phyloP scores from a whole-genome alignment of 2,329 filamentous ascomycete species.

The Ascochyta viciae-villosae region DNA sequence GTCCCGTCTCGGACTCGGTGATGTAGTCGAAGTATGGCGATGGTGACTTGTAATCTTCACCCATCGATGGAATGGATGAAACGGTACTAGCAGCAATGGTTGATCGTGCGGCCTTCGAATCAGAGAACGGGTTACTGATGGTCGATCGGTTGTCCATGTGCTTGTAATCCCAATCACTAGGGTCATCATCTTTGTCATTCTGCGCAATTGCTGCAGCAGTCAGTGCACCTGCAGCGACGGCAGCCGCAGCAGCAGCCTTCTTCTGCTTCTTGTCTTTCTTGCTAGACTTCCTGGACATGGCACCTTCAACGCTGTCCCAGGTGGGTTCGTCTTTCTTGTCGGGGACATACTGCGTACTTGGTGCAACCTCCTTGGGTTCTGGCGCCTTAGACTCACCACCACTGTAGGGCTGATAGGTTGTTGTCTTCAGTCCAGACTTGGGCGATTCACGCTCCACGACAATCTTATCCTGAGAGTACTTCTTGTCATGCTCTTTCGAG shows the following conservation, averaged over 20 bases:
- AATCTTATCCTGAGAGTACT: conserved; percentile 46
- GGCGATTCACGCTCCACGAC: conserved; percentile 49
- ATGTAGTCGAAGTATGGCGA: conserved; percentile 53
- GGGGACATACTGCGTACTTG: conserved; percentile 40
- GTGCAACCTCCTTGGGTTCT: conserved; percentile 29
- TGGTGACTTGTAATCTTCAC: conserved; percentile 38
- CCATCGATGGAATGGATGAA: conserved; percentile 31
- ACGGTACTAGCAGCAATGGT: conserved; percentile 27
- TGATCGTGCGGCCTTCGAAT: conserved; percentile 33
- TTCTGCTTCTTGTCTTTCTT: conserved; percentile 44
- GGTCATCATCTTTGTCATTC: conserved; percentile 26
- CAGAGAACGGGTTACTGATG: conserved; percentile 39
- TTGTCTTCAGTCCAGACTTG: conserved; percentile 36
- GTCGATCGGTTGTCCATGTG: conserved; percentile 27
- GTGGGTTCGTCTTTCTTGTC: conserved; percentile 34
- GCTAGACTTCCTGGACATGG: conserved; percentile 37
- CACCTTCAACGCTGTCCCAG: conserved; percentile 30
- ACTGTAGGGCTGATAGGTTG: conserved; percentile 41
- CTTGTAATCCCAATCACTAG: conserved; percentile 20
- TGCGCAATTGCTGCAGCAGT: conserved; percentile 29
- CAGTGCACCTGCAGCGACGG: conserved; percentile 25
- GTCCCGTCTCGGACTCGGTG: conserved; percentile 49
- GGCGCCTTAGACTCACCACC: conserved; percentile 27
- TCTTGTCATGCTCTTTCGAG: conserved; percentile 28
- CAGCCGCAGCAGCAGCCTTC: conserved; percentile 31